Evolutionary conservation across 495 filamentous ascomycete genomes (phyloP), one percentile per base, ranked within the genome.

Genomic region (Aspergillus asperescens): DNA sequence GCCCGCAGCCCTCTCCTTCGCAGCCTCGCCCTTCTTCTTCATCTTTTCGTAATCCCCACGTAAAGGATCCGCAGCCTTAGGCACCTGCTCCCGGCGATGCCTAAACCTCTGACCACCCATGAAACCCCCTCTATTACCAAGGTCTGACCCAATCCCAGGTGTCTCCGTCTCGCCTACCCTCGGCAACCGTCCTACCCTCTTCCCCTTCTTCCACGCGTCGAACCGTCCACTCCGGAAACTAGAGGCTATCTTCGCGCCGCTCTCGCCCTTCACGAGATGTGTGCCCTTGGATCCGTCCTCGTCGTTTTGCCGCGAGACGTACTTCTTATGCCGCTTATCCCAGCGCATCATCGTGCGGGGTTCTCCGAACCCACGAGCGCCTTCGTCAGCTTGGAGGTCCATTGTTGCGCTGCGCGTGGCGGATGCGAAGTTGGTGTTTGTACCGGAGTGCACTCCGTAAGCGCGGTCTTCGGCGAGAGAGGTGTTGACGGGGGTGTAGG

Each of bases 261-360:
- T 87, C 72, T 98, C 93, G 50, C 94, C 90, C 41, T 82, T 79
- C 34, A 98, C 87, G 70, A 95, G 82, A 50, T 84, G 86, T n/a
- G 74, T 74, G 43, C 90, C 89, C 66, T 86, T 86, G 42, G 84
- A 89, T 15, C 93, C 94, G 74, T 96, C 93, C 61, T 94, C 88
- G 68, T 97, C 93, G 76, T 97, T 96, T 54, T 81, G 83, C 22
- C 85, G 78, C 2, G 86, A 72, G 6, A 98, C 92, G 70, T 96
- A 98, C 71, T 96, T 97, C 71, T 87, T 92, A 59, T 84, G 81
- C 62, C 93, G 91, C 79, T 96, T 95, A 74, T 98, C 93, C 93
- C 93, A 98, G 48, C 91, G 82, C 82, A 93, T 81, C 40, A 84
- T 81, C 31, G 83, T 77, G 18, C 81, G 80, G 1, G 87, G 81